These are phyloP conservation scores for Encephalitozoon cuniculi DNA, from an alignment of 371 early-diverging fungal genomes.

Conservation along the genomic window DNA sequence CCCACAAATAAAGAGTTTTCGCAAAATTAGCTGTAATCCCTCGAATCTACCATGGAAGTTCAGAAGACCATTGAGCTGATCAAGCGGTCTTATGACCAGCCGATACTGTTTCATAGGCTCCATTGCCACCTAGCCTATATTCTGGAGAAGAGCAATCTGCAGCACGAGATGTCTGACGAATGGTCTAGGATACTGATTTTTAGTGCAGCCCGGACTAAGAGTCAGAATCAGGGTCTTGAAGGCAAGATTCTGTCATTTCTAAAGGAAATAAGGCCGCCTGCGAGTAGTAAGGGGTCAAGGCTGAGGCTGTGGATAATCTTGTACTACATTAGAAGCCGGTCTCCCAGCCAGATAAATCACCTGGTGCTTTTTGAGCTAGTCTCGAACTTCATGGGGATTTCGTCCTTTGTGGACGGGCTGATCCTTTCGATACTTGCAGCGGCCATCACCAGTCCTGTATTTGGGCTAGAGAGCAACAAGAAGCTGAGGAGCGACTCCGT, in stretches of 20 bases:
- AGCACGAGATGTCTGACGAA: slow-evolving; percentile 39
- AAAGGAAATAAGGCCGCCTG: slow-evolving; percentile 19
- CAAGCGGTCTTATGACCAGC: slow-evolving; percentile 45
- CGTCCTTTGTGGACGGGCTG: slow-evolving; percentile 33
- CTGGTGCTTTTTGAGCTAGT: slow-evolving; percentile 47
- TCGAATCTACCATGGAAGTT: slow-evolving; percentile 2
- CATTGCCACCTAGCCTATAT: slow-evolving; percentile 11
- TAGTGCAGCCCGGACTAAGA: slow-evolving; percentile 2
- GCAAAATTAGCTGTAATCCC: not conserved
- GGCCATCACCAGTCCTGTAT: not conserved
- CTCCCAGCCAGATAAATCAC: slow-evolving; percentile 31
- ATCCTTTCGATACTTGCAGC: slow-evolving; percentile 27
- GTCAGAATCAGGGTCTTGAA: slow-evolving; percentile 43
- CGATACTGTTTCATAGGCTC: slow-evolving; percentile 45
- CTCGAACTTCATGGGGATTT: slow-evolving; percentile 24
- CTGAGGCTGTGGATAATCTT: slow-evolving; percentile 40
- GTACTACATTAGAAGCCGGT: slow-evolving; percentile 40
- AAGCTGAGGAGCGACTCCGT: slow-evolving; percentile 27
- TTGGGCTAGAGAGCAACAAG: slow-evolving; percentile 22
- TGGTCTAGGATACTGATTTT: slow-evolving; percentile 41
- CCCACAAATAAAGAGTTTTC: not conserved
- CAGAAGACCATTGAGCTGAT: slow-evolving; percentile 34
- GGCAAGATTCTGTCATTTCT: slow-evolving; percentile 35
- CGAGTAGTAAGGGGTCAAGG: not conserved
- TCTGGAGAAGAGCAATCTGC: not conserved